phyloP scores from a whole-genome alignment of 2,329 filamentous ascomycete species.

The Arthrinium puccinioides region DNA sequence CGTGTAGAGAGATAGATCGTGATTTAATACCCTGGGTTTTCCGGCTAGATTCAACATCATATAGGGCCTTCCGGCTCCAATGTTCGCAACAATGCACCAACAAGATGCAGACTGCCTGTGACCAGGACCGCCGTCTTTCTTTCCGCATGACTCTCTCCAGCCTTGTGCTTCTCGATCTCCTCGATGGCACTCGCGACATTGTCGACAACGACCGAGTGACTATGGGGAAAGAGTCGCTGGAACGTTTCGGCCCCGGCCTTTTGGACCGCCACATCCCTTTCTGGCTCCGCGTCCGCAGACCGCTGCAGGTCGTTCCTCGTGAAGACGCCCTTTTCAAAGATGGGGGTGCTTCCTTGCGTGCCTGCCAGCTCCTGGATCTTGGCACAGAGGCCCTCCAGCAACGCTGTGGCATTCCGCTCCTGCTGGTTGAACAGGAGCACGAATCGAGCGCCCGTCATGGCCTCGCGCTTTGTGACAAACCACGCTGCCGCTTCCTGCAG shows the following conservation, averaged over 20 bases:
- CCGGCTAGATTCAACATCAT: no score
- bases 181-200: slow-evolving; percentile 67
- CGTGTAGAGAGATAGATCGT: no score
- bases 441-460: slow-evolving; percentile 9
- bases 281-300: slow-evolving; percentile 43
- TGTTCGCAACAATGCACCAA: slow-evolving; percentile 69
- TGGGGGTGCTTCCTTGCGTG: slow-evolving; percentile 12
- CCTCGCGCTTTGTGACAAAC: slow-evolving; percentile 51
- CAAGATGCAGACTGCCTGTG: slow-evolving; percentile 80
- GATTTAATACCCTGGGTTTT: no score
- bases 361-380: background rate
- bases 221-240: slow-evolving; percentile 42
- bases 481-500: slow-evolving; percentile 69
- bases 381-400: slow-evolving; percentile 2
- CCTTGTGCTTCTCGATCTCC: slow-evolving; percentile 38
- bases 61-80: slow-evolving; percentile 35
- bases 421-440: slow-evolving; percentile 82
- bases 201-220: slow-evolving; percentile 43
- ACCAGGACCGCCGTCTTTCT: slow-evolving; percentile 52
- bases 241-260: slow-evolving; percentile 56
- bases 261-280: slow-evolving; percentile 54
- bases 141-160: slow-evolving; percentile 23
- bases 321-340: slow-evolving; percentile 71
- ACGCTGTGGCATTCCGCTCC: slow-evolving; percentile 28
- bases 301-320: slow-evolving; percentile 58